These are phyloP conservation scores for Penicillium desertorum DNA, from an alignment of 495 filamentous ascomycete genomes.

Conservation along the genomic window DNA sequence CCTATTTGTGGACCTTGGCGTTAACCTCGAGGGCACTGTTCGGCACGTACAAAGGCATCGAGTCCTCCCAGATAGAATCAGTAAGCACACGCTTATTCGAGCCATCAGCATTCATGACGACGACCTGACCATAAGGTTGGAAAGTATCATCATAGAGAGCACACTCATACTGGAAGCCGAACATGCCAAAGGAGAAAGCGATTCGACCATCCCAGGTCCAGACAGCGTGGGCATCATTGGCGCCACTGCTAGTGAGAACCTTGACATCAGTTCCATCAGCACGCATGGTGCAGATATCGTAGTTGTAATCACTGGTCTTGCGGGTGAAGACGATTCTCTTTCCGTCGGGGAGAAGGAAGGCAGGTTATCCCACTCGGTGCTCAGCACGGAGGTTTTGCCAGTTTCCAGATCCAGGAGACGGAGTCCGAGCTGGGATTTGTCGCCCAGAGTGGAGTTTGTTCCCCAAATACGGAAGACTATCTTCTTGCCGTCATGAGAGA, in stretches of 20 bases:
- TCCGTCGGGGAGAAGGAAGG: conserved; percentile 34
- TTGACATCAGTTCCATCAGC: conserved; percentile 37
- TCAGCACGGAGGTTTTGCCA: conserved; percentile 22
- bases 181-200: conserved; percentile 34
- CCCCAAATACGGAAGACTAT: conserved; percentile 37
- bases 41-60: conserved; percentile 32
- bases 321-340: conserved; percentile 35
- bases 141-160: conserved; percentile 37
- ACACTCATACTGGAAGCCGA: conserved; percentile 35
- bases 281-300: conserved; percentile 40
- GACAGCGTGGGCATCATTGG: conserved; percentile 45
- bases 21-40: not conserved
- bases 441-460: conserved; percentile 14
- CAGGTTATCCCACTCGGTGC: conserved; percentile 32
- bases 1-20: not conserved
- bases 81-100: conserved; percentile 32
- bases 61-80: conserved; percentile 39
- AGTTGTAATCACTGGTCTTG: conserved; percentile 28
- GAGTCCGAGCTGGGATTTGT: conserved; percentile 27
- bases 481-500: conserved; percentile 31
- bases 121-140: conserved; percentile 38
- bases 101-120: conserved; percentile 35
- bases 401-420: conserved; percentile 31
- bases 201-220: conserved; percentile 41
- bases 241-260: conserved; percentile 32